Evolutionary conservation across 1,284 basidiomycete genomes (phyloP).

Genomic region (Chiua sp.): DNA sequence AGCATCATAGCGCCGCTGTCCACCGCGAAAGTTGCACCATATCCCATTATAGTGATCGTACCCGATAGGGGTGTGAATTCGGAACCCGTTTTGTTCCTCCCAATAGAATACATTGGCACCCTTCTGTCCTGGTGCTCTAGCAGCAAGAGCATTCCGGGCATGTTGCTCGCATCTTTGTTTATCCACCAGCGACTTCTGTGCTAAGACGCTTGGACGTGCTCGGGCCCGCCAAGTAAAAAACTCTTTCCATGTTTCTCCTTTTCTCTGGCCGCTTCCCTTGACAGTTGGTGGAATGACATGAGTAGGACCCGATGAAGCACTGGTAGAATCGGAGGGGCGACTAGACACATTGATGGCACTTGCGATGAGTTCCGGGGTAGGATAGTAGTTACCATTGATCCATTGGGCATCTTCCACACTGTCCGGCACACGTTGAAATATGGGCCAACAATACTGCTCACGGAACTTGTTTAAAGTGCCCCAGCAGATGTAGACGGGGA

Average conservation of each 20-base stretch:
- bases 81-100: constrained; percentile 1
- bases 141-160: neutral
- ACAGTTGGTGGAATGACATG: neutral
- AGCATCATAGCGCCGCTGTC: neutral
- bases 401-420: neutral
- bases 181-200: neutral
- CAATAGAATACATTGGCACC: constrained; percentile 3
- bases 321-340: neutral
- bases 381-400: neutral
- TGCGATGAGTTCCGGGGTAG: neutral
- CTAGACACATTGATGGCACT: neutral
- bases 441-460: neutral
- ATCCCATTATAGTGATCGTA: neutral
- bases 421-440: neutral
- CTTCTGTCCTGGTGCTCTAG: neutral
- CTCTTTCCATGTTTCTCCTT: constrained; percentile 1
- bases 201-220: neutral
- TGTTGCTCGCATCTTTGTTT: neutral
- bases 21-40: neutral
- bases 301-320: neutral
- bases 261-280: constrained; percentile 6
- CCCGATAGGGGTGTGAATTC: neutral
- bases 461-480: neutral
- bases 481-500: neutral
- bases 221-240: neutral